Evolutionary conservation across 176 grass and related monocot species (phyloP).

Genomic region (Eremochloa ophiuroides): DNA sequence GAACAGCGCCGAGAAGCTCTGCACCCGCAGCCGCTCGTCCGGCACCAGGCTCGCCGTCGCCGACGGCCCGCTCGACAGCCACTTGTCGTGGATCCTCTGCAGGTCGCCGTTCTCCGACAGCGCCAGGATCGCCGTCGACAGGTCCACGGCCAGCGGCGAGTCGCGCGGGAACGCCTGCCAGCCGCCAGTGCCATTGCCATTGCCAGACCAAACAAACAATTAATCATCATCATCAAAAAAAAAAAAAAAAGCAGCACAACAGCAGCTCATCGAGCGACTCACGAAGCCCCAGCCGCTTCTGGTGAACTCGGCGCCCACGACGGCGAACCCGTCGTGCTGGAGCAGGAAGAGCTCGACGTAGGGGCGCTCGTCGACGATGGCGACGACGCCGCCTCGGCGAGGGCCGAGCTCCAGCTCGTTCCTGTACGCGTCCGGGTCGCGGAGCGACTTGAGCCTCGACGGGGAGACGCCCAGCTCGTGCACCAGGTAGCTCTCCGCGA

Average conservation of each 20-base stretch:
- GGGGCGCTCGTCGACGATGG: conserved; percentile 60
- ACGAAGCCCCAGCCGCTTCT: conserved; percentile 89
- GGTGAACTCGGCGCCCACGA: conserved; percentile 79
- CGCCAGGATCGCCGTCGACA: conserved; percentile 75
- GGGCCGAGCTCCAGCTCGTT: conserved; percentile 58
- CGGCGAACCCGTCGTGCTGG: conserved; percentile 31
- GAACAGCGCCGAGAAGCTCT: conserved; percentile 74
- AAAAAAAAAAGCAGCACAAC: no score
- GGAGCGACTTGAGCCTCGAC: conserved; percentile 57
- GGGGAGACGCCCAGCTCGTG: conserved; percentile 58
- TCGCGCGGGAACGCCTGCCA: conserved; percentile 64
- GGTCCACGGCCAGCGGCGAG: conserved; percentile 62
- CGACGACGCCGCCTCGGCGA: conserved; percentile 54
- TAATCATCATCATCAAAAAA: no score
- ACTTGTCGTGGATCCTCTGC: conserved; percentile 74
- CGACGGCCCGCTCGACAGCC: conserved; percentile 30
- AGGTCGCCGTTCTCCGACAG: conserved; percentile 90
- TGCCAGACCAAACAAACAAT: background rate
- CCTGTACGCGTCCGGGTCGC: conserved; percentile 38
- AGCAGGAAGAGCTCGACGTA: conserved; percentile 65
- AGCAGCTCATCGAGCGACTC: background rate
- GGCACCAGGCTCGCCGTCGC: conserved; percentile 23
- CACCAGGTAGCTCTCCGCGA: conserved; percentile 60
- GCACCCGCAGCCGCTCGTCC: conserved; percentile 46
- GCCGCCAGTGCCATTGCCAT: no score